Evolutionary conservation across 805 yeast genomes (phyloP).

Genomic region (Monosporozyma unispora): DNA sequence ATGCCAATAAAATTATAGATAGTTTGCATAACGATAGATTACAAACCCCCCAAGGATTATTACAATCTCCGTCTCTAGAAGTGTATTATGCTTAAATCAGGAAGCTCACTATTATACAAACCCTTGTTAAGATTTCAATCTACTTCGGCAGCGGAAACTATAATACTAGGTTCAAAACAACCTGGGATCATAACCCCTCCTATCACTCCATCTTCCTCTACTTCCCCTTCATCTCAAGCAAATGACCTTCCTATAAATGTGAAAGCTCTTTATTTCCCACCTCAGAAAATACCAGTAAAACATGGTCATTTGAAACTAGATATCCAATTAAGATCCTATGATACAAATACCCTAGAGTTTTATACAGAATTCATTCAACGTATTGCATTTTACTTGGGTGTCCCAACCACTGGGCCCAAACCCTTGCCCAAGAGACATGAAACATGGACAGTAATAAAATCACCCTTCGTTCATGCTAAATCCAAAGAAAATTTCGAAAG

Average conservation of each 20-base stretch:
- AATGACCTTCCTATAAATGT: slow-evolving; percentile 64
- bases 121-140: neutral
- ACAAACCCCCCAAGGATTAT: too few species aligned
- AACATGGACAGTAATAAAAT: slow-evolving; percentile 86
- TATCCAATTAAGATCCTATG: slow-evolving; percentile 62
- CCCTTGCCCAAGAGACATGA: slow-evolving; percentile 64
- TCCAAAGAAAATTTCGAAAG: slow-evolving; percentile 91
- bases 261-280: slow-evolving; percentile 72
- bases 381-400: slow-evolving; percentile 82
- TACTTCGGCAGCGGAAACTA: neutral
- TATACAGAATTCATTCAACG: slow-evolving; percentile 80
- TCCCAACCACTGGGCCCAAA: slow-evolving; percentile 71
- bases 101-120: neutral
- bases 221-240: neutral
- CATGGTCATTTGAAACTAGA: slow-evolving; percentile 76
- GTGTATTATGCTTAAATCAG: neutral
- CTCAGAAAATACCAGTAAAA: slow-evolving; percentile 55
- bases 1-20: too few species aligned
- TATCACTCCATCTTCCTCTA: neutral
- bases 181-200: neutral
- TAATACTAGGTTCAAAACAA: too few species aligned
- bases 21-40: too few species aligned
- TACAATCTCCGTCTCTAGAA: neutral
- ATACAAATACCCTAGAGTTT: slow-evolving; percentile 59
- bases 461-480: slow-evolving; percentile 92